These are phyloP conservation scores for Guillardia theta DNA, from an alignment of 78 protist species.

Conservation along the genomic window DNA sequence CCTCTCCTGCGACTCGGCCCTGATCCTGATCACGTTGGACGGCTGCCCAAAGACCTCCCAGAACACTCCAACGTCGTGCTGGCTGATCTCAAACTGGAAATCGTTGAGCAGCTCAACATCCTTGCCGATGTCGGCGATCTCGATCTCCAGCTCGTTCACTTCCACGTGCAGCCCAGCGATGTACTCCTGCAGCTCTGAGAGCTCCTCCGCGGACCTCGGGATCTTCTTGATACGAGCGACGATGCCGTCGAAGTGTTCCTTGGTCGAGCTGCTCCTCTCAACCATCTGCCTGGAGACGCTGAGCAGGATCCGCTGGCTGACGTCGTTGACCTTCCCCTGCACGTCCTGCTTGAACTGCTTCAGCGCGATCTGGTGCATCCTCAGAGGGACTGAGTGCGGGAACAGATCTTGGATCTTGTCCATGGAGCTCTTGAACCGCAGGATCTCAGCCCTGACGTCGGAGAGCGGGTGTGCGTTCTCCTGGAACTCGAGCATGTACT, in stretches of 20 bases:
- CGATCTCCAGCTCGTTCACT: neutral
- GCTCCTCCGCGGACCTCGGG: neutral
- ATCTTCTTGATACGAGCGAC: neutral
- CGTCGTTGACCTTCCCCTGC: slow-evolving; percentile 30
- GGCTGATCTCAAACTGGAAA: neutral
- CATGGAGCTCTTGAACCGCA: neutral
- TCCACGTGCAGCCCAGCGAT: neutral
- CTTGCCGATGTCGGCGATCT: neutral
- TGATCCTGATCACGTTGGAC: neutral
- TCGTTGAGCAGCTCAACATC: neutral
- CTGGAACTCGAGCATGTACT: no score
- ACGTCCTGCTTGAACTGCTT: slow-evolving; percentile 42
- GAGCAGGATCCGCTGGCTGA: neutral
- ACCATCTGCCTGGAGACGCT: neutral
- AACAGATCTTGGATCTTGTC: no score
- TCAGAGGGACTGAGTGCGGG: no score
- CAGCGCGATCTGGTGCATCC: neutral
- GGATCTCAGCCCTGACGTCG: neutral
- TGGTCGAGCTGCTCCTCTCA: neutral
- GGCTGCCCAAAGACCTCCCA: neutral
- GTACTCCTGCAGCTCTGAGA: neutral
- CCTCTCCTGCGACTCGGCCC: neutral
- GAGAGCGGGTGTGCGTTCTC: neutral
- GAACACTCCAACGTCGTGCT: no score
- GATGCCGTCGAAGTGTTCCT: neutral